phyloP scores from a whole-genome alignment of 202 grass and related monocot species.

The Hordeum pubiflorum region DNA sequence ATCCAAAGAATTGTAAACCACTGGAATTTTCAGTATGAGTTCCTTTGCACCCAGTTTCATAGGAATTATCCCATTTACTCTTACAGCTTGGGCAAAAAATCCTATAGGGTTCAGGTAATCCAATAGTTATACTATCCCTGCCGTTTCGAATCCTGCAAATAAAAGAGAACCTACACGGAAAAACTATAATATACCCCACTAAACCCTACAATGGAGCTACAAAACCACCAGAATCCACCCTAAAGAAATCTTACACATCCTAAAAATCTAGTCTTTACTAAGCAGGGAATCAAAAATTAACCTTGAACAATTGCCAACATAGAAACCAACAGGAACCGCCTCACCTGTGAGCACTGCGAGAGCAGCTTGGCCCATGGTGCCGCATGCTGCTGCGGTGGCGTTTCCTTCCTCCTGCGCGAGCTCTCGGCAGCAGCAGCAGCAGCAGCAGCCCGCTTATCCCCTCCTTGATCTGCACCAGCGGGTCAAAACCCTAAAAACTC shows the following conservation, averaged over 20 bases:
- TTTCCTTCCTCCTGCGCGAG: slow-evolving; percentile 36
- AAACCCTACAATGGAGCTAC: slow-evolving; percentile 1
- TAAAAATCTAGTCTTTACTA: slow-evolving; percentile 22
- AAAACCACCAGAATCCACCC: neutral
- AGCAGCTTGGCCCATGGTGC: slow-evolving; percentile 83
- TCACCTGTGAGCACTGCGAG: slow-evolving; percentile 75
- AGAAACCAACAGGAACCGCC: neutral
- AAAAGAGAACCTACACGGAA: neutral
- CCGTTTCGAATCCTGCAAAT: neutral
- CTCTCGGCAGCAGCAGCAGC: slow-evolving; percentile 24
- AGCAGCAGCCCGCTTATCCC: slow-evolving; percentile 3
- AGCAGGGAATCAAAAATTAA: slow-evolving; percentile 3
- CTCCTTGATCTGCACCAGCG: slow-evolving; percentile 51
- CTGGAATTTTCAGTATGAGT: neutral
- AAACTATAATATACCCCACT: neutral
- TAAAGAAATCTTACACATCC: neutral
- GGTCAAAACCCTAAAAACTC: slow-evolving; percentile 31
- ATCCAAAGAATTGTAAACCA: neutral
- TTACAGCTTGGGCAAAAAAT: neutral
- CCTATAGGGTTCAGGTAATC: neutral
- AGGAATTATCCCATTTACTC: neutral
- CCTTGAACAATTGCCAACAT: neutral
- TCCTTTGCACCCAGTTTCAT: neutral
- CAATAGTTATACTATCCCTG: neutral
- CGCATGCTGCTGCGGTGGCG: slow-evolving; percentile 28